Percentiles rank a stretch among this genome's conserved stretches.
Conservation (phyloP, 352 stramenopile genomes). For the Phytopythium aichiense region DNA sequence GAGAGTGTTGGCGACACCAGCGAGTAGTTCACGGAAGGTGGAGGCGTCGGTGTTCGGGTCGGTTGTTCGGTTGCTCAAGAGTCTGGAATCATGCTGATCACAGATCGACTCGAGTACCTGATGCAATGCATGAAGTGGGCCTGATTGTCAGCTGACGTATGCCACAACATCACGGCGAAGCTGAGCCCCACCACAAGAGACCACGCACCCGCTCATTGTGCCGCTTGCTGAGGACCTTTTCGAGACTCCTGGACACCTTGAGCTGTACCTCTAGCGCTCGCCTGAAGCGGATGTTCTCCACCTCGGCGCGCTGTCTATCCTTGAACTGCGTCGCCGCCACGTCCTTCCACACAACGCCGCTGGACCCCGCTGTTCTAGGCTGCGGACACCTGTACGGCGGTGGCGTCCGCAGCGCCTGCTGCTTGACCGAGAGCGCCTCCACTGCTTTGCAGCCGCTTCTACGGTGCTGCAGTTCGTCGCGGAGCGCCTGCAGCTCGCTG, state of each 20-base stretch:
- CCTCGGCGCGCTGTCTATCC: constrained; percentile 37
- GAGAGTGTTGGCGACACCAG: constrained; percentile 19
- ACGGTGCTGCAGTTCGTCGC: constrained; percentile 13
- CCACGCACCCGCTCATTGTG: constrained; percentile 12
- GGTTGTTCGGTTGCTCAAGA: constrained; percentile 5
- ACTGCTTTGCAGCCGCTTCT: not conserved
- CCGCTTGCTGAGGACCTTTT: constrained; percentile 33
- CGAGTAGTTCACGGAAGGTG: constrained; percentile 20
- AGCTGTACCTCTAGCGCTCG: constrained; percentile 40
- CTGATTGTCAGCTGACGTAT: not conserved
- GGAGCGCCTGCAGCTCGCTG: constrained; percentile 23
- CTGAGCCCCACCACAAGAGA: not conserved
- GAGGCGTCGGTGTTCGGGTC: constrained; percentile 18
- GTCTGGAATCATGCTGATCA: not conserved
- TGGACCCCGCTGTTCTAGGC: not conserved
- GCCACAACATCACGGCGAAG: too few species aligned
- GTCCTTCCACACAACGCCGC: constrained; percentile 30
- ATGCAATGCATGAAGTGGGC: not conserved
- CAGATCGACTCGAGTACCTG: constrained; percentile 15
- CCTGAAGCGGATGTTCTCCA: constrained; percentile 39
- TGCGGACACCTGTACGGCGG: not conserved
- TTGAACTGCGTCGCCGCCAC: constrained; percentile 49
- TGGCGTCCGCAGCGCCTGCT: not conserved
- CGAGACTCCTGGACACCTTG: constrained; percentile 35
- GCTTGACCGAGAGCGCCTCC: not conserved